phyloP scores from a whole-genome alignment of 1,284 basidiomycete species.

The Irpex sp. region DNA sequence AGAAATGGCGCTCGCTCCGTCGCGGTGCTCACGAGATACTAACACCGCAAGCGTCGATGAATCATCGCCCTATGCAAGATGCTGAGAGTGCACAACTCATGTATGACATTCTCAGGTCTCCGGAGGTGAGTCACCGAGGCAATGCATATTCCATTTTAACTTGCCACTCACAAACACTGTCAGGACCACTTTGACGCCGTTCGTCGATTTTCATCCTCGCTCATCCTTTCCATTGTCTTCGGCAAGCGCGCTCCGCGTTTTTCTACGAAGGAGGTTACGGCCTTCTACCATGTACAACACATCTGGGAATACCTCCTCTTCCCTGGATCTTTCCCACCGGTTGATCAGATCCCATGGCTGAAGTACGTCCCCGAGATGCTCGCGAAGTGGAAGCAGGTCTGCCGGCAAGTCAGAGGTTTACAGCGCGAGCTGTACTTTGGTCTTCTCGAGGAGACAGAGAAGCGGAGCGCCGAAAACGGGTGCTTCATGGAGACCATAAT shows the following conservation, averaged over 20 bases:
- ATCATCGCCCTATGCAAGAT: slow-evolving; percentile 24
- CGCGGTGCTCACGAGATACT: slow-evolving; percentile 27
- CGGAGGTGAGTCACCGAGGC: slow-evolving; percentile 23
- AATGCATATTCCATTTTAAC: not conserved
- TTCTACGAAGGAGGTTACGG: slow-evolving; percentile 18
- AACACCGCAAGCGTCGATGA: slow-evolving; percentile 21
- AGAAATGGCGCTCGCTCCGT: slow-evolving; percentile 30
- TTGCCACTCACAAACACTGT: not conserved
- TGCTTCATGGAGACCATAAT: slow-evolving; percentile 15
- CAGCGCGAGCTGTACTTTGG: slow-evolving; percentile 23
- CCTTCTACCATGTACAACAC: slow-evolving; percentile 25
- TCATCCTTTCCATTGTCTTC: slow-evolving; percentile 26
- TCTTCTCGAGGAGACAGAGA: slow-evolving; percentile 14
- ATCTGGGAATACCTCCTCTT: slow-evolving; percentile 24
- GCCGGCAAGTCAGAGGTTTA: slow-evolving; percentile 18
- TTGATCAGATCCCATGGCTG: slow-evolving; percentile 32
- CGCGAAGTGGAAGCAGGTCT: slow-evolving; percentile 30
- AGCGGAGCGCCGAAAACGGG: slow-evolving; percentile 10
- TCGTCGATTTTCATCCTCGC: slow-evolving; percentile 25
- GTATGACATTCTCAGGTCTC: slow-evolving; percentile 27
- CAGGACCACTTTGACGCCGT: slow-evolving; percentile 27
- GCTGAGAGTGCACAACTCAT: slow-evolving; percentile 33
- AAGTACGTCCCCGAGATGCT: slow-evolving; percentile 30
- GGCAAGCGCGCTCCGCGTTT: slow-evolving; percentile 28
- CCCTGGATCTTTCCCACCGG: slow-evolving; percentile 30